These are phyloP conservation scores for Aspergillus amoenus DNA, from an alignment of 2,329 filamentous ascomycete genomes.

Conservation along the genomic window DNA sequence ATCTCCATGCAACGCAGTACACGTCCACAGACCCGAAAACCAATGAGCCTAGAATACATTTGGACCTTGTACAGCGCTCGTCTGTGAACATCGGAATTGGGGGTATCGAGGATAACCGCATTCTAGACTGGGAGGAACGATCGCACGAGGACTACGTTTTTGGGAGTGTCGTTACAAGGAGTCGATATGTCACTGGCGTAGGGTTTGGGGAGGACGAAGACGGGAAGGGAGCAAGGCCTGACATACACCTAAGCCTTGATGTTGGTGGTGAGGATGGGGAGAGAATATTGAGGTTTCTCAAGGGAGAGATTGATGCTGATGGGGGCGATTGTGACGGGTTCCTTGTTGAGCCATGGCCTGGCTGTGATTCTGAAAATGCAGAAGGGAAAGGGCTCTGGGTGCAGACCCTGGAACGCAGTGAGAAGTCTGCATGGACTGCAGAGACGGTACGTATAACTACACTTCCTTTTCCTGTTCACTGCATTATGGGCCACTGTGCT, in stretches of 20 bases:
- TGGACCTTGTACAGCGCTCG: background rate
- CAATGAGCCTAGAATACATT: background rate
- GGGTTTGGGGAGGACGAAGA: background rate
- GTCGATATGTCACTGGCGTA: background rate
- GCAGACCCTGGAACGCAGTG: background rate
- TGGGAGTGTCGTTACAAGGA: background rate
- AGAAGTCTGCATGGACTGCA: background rate
- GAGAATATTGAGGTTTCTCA: background rate
- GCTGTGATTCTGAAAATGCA: background rate
- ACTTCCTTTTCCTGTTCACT: background rate
- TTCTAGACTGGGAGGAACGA: background rate
- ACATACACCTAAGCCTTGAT: background rate
- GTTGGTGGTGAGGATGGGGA: background rate
- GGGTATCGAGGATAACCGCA: background rate
- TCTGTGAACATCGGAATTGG: background rate
- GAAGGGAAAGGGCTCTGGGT: background rate
- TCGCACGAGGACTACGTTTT: constrained; percentile 1
- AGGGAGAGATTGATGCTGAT: background rate
- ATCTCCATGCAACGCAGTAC: background rate
- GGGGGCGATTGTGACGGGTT: background rate
- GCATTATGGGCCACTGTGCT: background rate
- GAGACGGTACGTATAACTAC: background rate
- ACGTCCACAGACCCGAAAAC: background rate
- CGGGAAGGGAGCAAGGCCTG: background rate
- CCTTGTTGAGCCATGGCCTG: background rate